A percentile compares a stretch with the other conserved stretches of the same genome.
These are phyloP conservation scores for Amaranthus tricolor DNA, from an alignment of 179 eudicot genomes.

Conservation along the genomic window DNA sequence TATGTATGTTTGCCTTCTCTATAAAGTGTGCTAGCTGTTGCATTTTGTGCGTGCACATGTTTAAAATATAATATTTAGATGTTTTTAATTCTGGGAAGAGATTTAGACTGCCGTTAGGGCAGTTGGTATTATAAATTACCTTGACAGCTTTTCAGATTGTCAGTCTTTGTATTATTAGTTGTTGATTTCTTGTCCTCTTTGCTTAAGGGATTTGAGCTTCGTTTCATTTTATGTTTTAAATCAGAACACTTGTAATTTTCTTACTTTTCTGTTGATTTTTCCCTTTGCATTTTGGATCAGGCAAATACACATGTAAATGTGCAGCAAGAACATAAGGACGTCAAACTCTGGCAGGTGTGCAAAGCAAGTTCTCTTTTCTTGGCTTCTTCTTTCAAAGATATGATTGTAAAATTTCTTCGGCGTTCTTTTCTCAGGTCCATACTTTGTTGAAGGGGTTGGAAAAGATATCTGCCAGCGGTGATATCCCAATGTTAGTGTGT, in stretches of 20 bases:
- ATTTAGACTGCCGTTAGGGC: not conserved
- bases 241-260: not conserved
- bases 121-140: not conserved
- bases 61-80: not conserved
- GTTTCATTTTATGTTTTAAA: not conserved
- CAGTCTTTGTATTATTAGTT: not conserved
- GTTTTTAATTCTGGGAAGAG: not conserved
- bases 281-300: conserved; percentile 34
- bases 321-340: conserved; percentile 87
- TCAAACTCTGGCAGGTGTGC: conserved; percentile 96
- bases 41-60: not conserved
- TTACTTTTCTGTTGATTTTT: not conserved
- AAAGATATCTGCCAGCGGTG: conserved; percentile 93
- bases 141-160: too few relatives aligned
- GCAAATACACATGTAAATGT: conserved; percentile 97
- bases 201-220: not conserved
- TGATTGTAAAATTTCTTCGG: not conserved
- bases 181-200: not conserved
- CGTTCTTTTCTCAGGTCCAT: conserved; percentile 60
- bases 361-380: not conserved
- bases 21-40: not conserved
- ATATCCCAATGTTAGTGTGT: conserved; percentile 96
- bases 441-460: conserved; percentile 92
- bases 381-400: not conserved
- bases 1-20: not conserved